Conservation (phyloP, 192 early-diverging fungal genomes). For the Linnemannia exigua region DNA sequence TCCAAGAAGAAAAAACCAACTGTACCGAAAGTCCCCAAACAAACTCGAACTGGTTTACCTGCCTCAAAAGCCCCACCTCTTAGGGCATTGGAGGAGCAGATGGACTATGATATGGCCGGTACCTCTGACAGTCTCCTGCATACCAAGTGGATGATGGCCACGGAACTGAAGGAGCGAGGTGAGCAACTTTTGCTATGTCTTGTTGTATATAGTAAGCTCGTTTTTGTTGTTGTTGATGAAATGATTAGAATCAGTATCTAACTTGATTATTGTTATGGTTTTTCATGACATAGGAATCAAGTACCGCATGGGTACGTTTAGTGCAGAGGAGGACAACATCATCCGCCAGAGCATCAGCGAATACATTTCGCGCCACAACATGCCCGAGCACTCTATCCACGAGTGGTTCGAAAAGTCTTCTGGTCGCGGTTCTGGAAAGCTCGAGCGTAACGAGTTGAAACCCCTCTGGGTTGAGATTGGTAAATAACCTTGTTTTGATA, state of each 20-base stretch:
- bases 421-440: not conserved
- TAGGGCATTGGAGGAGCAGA: slow-evolving; percentile 17
- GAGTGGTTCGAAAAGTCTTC: slow-evolving; percentile 16
- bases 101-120: slow-evolving; percentile 9
- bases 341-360: slow-evolving; percentile 32
- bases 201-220: no score
- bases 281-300: slow-evolving; percentile 15
- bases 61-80: not conserved
- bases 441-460: slow-evolving; percentile 33
- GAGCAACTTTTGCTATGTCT: not conserved
- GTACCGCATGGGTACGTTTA: slow-evolving; percentile 26
- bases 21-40: not conserved
- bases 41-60: not conserved
- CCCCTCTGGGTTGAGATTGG: slow-evolving; percentile 47
- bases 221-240: not conserved
- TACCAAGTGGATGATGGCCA: slow-evolving; percentile 40
- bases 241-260: not conserved
- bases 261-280: not conserved
- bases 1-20: not conserved
- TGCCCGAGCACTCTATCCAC: not conserved
- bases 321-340: slow-evolving; percentile 20
- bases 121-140: slow-evolving; percentile 17
- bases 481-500: not conserved
- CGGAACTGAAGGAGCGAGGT: slow-evolving; percentile 38
- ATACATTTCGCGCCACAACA: slow-evolving; percentile 31